phyloP scores from a whole-genome alignment of 345 rosid species.

The Arabis hirsuta region DNA sequence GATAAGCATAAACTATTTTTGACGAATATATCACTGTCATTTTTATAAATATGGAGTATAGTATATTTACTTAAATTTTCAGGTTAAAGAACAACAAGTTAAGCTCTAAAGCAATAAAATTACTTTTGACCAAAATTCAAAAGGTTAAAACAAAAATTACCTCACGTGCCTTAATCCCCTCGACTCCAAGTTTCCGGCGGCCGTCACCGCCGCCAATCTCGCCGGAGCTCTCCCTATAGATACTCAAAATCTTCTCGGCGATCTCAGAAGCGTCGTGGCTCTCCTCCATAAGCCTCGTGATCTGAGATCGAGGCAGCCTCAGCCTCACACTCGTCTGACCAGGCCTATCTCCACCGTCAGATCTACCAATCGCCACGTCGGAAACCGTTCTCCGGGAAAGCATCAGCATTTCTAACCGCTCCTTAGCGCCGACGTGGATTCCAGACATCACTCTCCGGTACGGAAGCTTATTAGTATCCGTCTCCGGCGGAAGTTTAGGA shows the following conservation, averaged over 20 bases:
- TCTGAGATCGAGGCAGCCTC: conserved; percentile 70
- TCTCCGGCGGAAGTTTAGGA: conserved; percentile 53
- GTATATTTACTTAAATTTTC: neutral
- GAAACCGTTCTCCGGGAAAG: conserved; percentile 74
- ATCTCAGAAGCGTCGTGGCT: conserved; percentile 66
- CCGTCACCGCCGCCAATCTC: conserved; percentile 7
- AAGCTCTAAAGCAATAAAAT: neutral
- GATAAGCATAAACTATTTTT: too few species aligned
- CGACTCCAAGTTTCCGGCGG: conserved; percentile 23
- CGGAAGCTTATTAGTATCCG: conserved; percentile 44
- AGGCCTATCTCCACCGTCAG: conserved; percentile 28
- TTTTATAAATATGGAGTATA: too few species aligned
- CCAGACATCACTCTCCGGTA: conserved; percentile 76
- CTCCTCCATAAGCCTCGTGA: conserved; percentile 70
- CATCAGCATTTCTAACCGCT: conserved; percentile 83
- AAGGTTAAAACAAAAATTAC: conserved; percentile 34
- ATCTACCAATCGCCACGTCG: conserved; percentile 52
- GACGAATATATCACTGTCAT: too few species aligned
- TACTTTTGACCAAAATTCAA: conserved; percentile 30
- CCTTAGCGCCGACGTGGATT: conserved; percentile 80
- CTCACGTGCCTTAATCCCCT: conserved; percentile 45
- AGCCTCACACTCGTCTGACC: conserved; percentile 60
- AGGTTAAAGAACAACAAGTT: neutral
- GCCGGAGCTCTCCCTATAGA: conserved; percentile 47
- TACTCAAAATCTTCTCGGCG: conserved; percentile 67